Percentiles rank a stretch among this genome's conserved stretches.
phyloP scores from a whole-genome alignment of 495 filamentous ascomycete species.

The Talaromyces thailandensis region DNA sequence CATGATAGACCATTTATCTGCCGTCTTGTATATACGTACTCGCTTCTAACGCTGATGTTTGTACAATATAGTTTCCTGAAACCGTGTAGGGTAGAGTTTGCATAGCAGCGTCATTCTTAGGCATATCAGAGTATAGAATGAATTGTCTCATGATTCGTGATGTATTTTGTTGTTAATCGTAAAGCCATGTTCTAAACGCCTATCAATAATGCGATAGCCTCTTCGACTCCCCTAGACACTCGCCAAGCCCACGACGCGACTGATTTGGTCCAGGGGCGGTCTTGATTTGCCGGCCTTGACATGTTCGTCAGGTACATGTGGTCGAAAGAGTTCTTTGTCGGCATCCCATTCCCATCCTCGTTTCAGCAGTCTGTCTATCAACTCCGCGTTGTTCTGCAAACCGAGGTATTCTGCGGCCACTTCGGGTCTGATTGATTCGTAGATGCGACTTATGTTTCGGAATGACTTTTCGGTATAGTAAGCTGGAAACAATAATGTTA shows the following conservation, averaged over 20 bases:
- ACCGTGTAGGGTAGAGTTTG: background rate
- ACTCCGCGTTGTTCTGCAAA: slow-evolving; percentile 20
- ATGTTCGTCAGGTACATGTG: background rate
- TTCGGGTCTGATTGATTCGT: slow-evolving; percentile 38
- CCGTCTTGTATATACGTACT: slow-evolving; percentile 43
- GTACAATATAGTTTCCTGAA: slow-evolving; percentile 35
- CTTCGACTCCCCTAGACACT: slow-evolving; percentile 18
- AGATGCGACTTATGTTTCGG: slow-evolving; percentile 36
- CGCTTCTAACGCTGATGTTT: slow-evolving; percentile 29
- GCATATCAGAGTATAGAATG: background rate
- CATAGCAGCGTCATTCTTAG: background rate
- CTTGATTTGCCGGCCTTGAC: background rate
- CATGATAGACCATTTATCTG: slow-evolving; percentile 36
- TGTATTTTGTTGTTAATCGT: background rate
- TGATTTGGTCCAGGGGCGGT: background rate
- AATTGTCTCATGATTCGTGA: background rate
- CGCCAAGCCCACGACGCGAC: slow-evolving; percentile 1
- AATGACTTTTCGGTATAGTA: slow-evolving; percentile 41
- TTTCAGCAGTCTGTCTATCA: slow-evolving; percentile 30
- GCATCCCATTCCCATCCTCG: slow-evolving; percentile 40
- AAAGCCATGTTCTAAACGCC: background rate
- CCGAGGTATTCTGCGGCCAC: slow-evolving; percentile 38
- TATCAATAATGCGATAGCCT: background rate
- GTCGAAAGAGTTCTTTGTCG: slow-evolving; percentile 9
- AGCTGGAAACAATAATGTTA: slow-evolving; percentile 14